A percentile compares a stretch with the other conserved stretches of the same genome.
Conservation (phyloP, 352 stramenopile genomes). For the Pythium chondricola region DNA sequence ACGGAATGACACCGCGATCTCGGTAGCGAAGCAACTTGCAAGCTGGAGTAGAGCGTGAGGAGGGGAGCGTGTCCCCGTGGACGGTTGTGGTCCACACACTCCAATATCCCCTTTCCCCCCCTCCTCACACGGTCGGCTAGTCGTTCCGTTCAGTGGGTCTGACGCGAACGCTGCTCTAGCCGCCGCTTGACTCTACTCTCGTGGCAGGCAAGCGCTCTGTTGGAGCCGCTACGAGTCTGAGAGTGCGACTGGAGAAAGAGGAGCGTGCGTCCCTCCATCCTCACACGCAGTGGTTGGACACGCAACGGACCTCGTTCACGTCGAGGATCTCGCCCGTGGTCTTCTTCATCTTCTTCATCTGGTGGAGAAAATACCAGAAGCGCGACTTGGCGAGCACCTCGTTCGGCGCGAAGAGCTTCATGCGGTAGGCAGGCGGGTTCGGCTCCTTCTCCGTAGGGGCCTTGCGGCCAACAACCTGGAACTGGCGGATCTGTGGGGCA, state of each 20-base stretch:
- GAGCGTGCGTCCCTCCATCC: neutral
- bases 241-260: neutral
- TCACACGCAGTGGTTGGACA: neutral
- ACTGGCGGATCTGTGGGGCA: slow-evolving; percentile 97
- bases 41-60: slow-evolving; percentile 62
- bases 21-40: slow-evolving; percentile 68
- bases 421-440: slow-evolving; percentile 98
- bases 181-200: slow-evolving; percentile 37
- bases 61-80: neutral
- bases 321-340: slow-evolving; percentile 99
- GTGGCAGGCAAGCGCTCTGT: slow-evolving; percentile 80
- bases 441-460: slow-evolving; percentile 96
- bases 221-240: slow-evolving; percentile 31
- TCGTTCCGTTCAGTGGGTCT: too few relatives aligned
- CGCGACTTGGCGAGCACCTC: slow-evolving; percentile 97
- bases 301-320: slow-evolving; percentile 93
- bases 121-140: too few relatives aligned
- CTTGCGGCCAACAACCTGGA: slow-evolving; percentile 99
- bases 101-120: too few relatives aligned
- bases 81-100: neutral
- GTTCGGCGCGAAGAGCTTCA: slow-evolving; percentile 97
- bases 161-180: neutral
- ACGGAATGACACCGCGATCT: slow-evolving; percentile 40
- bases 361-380: slow-evolving; percentile 99
- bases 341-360: slow-evolving; percentile 99